Evolutionary conservation across 2,329 filamentous ascomycete species (phyloP).

Genomic region (Malbranchea cinnamomea): DNA sequence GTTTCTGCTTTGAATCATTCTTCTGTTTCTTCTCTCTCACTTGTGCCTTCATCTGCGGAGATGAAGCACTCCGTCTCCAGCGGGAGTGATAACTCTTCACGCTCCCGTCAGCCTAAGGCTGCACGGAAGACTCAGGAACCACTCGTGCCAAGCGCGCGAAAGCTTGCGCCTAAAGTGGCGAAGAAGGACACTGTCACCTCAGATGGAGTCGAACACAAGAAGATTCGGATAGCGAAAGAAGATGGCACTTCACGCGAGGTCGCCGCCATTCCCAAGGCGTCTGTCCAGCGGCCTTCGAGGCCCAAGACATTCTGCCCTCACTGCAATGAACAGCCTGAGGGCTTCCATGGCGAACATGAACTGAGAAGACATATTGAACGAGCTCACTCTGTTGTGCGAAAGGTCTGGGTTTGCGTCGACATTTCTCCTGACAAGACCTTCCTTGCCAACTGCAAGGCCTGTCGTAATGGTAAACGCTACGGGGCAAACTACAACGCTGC

Average conservation of each 20-base stretch:
- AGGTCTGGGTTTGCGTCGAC: conserved; percentile 50
- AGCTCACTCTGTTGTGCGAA: conserved; percentile 47
- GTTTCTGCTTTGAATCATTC: conserved; percentile 8
- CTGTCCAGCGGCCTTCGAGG: conserved; percentile 50
- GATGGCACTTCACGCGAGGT: conserved; percentile 42
- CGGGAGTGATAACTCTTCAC: conserved; percentile 31
- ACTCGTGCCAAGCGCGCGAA: conserved; percentile 32
- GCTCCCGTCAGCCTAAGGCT: conserved; percentile 30
- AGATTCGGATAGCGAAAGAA: conserved; percentile 36
- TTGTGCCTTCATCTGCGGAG: conserved; percentile 27
- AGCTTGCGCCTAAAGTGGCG: conserved; percentile 35
- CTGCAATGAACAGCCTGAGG: conserved; percentile 58
- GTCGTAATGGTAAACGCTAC: conserved; percentile 61
- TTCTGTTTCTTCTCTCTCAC: conserved; percentile 18
- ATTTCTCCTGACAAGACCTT: conserved; percentile 46
- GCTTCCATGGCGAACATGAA: conserved; percentile 79
- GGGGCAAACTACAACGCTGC: conserved; percentile 91
- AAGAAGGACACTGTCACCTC: conserved; percentile 19
- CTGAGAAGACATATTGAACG: conserved; percentile 52
- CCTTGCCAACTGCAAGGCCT: conserved; percentile 71
- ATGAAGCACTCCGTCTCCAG: conserved; percentile 37
- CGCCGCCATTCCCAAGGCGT: conserved; percentile 38
- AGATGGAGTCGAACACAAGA: conserved; percentile 28
- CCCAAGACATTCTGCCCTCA: conserved; percentile 55
- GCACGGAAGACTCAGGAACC: conserved; percentile 34